These are phyloP conservation scores for Talaromyces piceae DNA, from an alignment of 2,329 filamentous ascomycete genomes.

Conservation along the genomic window DNA sequence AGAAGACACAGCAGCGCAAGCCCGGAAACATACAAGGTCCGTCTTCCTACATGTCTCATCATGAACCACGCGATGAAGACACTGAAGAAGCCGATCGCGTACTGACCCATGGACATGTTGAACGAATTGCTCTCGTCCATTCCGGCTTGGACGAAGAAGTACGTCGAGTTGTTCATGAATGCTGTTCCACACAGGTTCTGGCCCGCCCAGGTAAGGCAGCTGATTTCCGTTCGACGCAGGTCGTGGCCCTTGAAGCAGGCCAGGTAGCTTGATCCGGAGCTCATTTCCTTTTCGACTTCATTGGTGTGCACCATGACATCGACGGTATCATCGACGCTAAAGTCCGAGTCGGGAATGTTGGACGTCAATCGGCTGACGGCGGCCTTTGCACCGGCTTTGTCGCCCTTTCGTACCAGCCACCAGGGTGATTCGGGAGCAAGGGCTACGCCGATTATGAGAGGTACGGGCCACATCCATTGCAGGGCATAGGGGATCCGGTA, in stretches of 20 bases:
- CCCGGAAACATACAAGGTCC: constrained; percentile 69
- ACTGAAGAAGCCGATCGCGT: constrained; percentile 64
- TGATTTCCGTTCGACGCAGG: constrained; percentile 67
- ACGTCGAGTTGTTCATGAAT: constrained; percentile 57
- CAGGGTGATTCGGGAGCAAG: constrained; percentile 46
- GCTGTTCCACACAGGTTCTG: constrained; percentile 59
- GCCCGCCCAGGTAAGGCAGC: constrained; percentile 57
- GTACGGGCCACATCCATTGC: constrained; percentile 49
- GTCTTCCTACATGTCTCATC: constrained; percentile 68
- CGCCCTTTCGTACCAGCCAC: constrained; percentile 43
- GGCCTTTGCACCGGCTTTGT: constrained; percentile 39
- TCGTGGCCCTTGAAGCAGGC: constrained; percentile 80
- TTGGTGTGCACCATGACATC: constrained; percentile 91
- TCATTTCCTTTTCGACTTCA: constrained; percentile 67
- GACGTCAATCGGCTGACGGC: constrained; percentile 39
- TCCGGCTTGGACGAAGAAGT: constrained; percentile 51
- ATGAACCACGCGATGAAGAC: constrained; percentile 75
- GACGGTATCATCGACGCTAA: constrained; percentile 74
- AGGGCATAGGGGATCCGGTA: constrained; percentile 46
- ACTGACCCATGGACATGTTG: constrained; percentile 45
- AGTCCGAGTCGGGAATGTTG: constrained; percentile 51
- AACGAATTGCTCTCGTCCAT: constrained; percentile 48
- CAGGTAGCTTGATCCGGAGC: constrained; percentile 64
- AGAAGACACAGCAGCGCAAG: constrained; percentile 65
- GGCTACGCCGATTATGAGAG: constrained; percentile 39